These are phyloP conservation scores for Drosera capensis DNA, from an alignment of 148 eudicot species.

Conservation along the genomic window DNA sequence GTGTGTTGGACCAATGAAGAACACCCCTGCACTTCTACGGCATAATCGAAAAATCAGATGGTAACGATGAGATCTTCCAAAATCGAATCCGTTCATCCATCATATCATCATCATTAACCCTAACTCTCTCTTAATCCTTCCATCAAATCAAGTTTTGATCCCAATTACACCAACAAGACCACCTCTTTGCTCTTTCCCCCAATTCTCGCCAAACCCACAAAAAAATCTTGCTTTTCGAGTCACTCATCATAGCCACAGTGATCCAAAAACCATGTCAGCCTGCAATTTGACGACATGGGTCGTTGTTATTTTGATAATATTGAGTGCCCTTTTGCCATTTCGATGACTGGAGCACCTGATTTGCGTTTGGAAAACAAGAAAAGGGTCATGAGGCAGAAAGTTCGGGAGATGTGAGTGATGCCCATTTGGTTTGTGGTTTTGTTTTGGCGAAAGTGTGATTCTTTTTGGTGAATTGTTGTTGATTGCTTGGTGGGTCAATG, in stretches of 20 bases:
- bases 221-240: background rate
- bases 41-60: too few species aligned
- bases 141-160: background rate
- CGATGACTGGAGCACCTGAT: conserved; percentile 30
- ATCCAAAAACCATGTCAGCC: conserved; percentile 19
- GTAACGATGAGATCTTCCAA: too few species aligned
- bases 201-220: background rate
- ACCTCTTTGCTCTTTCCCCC: too few species aligned
- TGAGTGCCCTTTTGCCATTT: conserved; percentile 20
- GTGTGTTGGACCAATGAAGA: conserved; percentile 1
- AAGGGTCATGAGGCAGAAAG: conserved; percentile 63
- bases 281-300: conserved; percentile 36
- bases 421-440: background rate
- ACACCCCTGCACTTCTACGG: too few species aligned
- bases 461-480: background rate
- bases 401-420: conserved; percentile 51
- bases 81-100: too few species aligned
- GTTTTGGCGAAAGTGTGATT: background rate
- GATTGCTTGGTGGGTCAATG: too few species aligned
- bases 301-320: conserved; percentile 28
- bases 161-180: background rate
- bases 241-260: background rate
- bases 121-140: background rate
- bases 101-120: too few species aligned
- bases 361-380: conserved; percentile 39